phyloP scores from a whole-genome alignment of 2,329 filamentous ascomycete species.

The Capronia americana region DNA sequence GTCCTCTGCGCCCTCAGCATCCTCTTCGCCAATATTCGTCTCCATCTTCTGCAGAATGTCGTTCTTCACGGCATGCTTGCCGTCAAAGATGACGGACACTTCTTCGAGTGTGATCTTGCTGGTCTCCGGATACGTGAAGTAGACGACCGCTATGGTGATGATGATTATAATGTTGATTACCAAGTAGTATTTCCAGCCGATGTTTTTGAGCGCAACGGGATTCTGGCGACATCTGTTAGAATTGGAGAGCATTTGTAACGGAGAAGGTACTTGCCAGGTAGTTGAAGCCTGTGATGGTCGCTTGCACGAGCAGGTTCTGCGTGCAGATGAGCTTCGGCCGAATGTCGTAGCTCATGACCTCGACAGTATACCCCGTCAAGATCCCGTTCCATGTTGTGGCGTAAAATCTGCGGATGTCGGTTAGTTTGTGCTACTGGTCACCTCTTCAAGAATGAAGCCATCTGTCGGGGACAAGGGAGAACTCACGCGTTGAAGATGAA shows the following conservation, averaged over 20 bases:
- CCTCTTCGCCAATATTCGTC: constrained; percentile 21
- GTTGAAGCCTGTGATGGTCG: constrained; percentile 42
- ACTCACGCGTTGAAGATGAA: constrained; percentile 25
- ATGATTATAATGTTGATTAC: constrained; percentile 52
- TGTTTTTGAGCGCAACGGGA: constrained; percentile 48
- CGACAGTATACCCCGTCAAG: constrained; percentile 24
- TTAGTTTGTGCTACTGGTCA: neutral
- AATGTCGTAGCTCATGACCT: constrained; percentile 30
- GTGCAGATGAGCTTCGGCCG: constrained; percentile 28
- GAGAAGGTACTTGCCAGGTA: constrained; percentile 40
- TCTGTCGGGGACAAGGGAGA: neutral
- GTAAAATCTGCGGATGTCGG: constrained; percentile 8
- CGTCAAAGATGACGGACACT: constrained; percentile 24
- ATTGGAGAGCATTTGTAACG: neutral
- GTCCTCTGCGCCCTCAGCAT: constrained; percentile 14
- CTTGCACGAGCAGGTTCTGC: constrained; percentile 26
- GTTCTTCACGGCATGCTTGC: constrained; percentile 25
- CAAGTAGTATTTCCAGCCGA: constrained; percentile 56
- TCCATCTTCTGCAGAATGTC: constrained; percentile 25
- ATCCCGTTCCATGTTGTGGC: constrained; percentile 26
- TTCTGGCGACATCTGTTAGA: constrained; percentile 33
- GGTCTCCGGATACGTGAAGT: constrained; percentile 43
- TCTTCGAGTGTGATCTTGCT: constrained; percentile 23
- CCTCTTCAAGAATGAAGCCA: neutral
- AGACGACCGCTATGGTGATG: constrained; percentile 42